Percentiles rank a stretch among this genome's conserved stretches.
phyloP scores from a whole-genome alignment of 352 stramenopile species.

The Phytopythium oedochilum region DNA sequence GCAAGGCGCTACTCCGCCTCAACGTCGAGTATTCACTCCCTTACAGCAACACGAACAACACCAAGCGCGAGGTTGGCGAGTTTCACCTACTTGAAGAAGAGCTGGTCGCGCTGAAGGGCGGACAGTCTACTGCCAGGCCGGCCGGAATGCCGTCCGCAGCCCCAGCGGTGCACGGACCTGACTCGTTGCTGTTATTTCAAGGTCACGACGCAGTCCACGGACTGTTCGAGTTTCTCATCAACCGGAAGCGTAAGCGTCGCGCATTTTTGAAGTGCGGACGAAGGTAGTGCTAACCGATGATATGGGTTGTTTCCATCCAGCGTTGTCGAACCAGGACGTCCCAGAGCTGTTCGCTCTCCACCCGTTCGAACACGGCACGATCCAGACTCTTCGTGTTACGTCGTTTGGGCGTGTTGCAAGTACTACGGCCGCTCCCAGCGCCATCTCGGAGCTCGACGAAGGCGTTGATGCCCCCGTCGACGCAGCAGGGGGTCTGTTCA shows the following conservation, averaged over 20 bases:
- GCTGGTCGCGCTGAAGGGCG: constrained; percentile 15
- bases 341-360: constrained; percentile 47
- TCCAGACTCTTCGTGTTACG: constrained; percentile 41
- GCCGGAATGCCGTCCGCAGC: constrained; percentile 7
- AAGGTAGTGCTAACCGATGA: no score
- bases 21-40: constrained; percentile 54
- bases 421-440: constrained; percentile 6
- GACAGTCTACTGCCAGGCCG: constrained; percentile 11
- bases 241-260: constrained; percentile 56
- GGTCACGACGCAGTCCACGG: constrained; percentile 62
- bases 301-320: constrained; percentile 16
- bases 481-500: neutral
- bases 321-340: constrained; percentile 74
- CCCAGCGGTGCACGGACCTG: constrained; percentile 35
- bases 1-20: constrained; percentile 59
- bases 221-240: constrained; percentile 76
- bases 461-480: neutral
- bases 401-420: constrained; percentile 24
- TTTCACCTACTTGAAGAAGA: constrained; percentile 49
- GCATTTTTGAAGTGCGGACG: neutral
- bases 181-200: constrained; percentile 62
- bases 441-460: constrained; percentile 11
- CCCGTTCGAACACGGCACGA: constrained; percentile 60
- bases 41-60: constrained; percentile 39
- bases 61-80: constrained; percentile 35